A percentile compares a stretch with the other conserved stretches of the same genome.
These are phyloP conservation scores for Graphilbum ipis-grandicollis DNA, from an alignment of 2,329 filamentous ascomycete species.

Conservation along the genomic window DNA sequence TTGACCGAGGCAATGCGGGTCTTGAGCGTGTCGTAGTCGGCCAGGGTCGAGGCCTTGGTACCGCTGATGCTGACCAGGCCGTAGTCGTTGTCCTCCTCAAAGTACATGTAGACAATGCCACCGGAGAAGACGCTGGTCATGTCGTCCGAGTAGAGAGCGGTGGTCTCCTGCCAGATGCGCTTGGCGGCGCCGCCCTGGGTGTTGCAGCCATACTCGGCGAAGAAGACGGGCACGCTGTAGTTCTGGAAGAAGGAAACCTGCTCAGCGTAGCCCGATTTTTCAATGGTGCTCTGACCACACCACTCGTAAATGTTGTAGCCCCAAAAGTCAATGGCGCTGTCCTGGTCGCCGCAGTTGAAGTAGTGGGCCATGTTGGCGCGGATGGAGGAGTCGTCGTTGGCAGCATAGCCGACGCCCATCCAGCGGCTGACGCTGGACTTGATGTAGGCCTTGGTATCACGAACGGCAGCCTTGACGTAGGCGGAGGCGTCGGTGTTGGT, in stretches of 20 bases:
- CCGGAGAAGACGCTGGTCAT: constrained; percentile 87
- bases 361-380: constrained; percentile 72
- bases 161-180: constrained; percentile 74
- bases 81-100: constrained; percentile 78
- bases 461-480: constrained; percentile 94
- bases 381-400: constrained; percentile 78
- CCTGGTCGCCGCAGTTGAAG: constrained; percentile 72
- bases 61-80: constrained; percentile 49
- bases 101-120: constrained; percentile 98
- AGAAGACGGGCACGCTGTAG: constrained; percentile 92
- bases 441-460: constrained; percentile 92
- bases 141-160: constrained; percentile 56
- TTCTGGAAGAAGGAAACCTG: constrained; percentile 74
- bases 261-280: constrained; percentile 60
- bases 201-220: constrained; percentile 98
- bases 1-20: constrained; percentile 50
- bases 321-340: constrained; percentile 78
- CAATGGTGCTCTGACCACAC: constrained; percentile 74
- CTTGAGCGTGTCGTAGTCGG: constrained; percentile 60
- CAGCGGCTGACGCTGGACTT: constrained; percentile 57
- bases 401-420: constrained; percentile 87
- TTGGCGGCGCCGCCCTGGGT: constrained; percentile 36
- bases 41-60: constrained; percentile 44
- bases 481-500: constrained; percentile 84
- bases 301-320: constrained; percentile 99